Base-by-base conservation (phyloP, 495 filamentous ascomycete genomes). In the Xeromyces bisporus region DNA sequence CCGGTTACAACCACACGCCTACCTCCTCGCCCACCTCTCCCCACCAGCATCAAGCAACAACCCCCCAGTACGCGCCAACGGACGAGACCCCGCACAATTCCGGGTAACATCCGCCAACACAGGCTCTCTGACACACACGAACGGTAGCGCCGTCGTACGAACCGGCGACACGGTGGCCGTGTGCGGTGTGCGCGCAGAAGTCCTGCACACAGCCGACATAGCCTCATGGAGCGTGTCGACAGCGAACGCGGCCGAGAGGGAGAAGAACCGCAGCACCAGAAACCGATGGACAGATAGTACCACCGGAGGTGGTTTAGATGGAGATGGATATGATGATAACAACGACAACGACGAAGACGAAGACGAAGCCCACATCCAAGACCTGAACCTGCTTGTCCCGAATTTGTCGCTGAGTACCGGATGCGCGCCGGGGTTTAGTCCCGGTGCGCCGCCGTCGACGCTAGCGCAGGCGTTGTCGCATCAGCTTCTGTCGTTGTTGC, bases 391-490 rank as follows among this genome's bases (percentile, higher is more conserved):
- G 18, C 59, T 96, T 6, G 89, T 97, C 7, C 91, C 89, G 3
- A 96, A 97, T 45, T 62, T 96, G 15, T 89, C 93, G 40, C 55
- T 97, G 15, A 62, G 73, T 17, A 96, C 89, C 7, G 89, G 89
- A 7, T 92, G 81, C 50, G 76, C 82, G 6, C 82, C 86, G 0
- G 70, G 76, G 17, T 80, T 83, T 47, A 64, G 92, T 15, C 85
- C 89, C 0, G 82, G 86, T 31, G 71, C 75, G 10, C 75, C 86
- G 14, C 89, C 89, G 1, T 73, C 71, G 1, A 62, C 73, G 1
- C 60, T 85, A 6, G 86, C 85, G 14, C 89, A 97, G 62, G 75
- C 77, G 5, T 58, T 93, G 6, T 74, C 77, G 13, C 77, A 83
- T 20, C 67, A 85, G 28, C 55, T 94, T 2, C 71, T 80, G 28